A percentile compares a stretch with the other conserved stretches of the same genome.
Conservation (phyloP, 345 rosid genomes). For the Litchi chinensis region DNA sequence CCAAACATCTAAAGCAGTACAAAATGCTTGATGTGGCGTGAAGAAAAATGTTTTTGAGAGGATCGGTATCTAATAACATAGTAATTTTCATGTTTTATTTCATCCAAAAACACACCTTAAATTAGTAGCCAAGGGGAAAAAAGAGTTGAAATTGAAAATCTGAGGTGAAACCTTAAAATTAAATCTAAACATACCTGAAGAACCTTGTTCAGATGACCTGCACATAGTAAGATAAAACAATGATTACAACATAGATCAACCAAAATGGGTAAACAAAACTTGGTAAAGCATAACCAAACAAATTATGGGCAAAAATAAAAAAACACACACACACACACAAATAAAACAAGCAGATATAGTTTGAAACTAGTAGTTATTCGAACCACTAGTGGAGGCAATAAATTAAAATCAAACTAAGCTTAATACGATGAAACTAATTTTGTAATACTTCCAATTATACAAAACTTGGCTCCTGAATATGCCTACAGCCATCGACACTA, state of each 20-base stretch:
- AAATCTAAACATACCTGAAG: slow-evolving; percentile 60
- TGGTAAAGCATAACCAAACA: background rate
- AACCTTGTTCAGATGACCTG: slow-evolving; percentile 80
- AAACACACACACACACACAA: background rate
- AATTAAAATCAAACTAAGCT: background rate
- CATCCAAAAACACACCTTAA: background rate
- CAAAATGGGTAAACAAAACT: slow-evolving; percentile 8
- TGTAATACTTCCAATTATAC: background rate
- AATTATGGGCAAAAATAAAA: background rate
- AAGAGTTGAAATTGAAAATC: slow-evolving; percentile 2
- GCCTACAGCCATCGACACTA: too few species aligned
- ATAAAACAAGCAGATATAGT: background rate
- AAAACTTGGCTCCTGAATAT: too few species aligned
- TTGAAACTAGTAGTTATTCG: too few species aligned
- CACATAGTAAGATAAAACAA: slow-evolving; percentile 32
- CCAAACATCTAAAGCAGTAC: background rate
- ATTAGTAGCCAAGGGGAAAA: slow-evolving; percentile 9
- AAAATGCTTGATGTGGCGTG: background rate
- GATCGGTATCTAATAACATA: background rate
- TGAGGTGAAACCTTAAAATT: background rate
- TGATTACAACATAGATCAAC: slow-evolving; percentile 26
- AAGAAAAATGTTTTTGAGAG: background rate
- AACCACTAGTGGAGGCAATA: background rate
- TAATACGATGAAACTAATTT: background rate
- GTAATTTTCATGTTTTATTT: slow-evolving; percentile 3